phyloP scores from a whole-genome alignment of 305 asterid species.

The Solanum hybrid region DNA sequence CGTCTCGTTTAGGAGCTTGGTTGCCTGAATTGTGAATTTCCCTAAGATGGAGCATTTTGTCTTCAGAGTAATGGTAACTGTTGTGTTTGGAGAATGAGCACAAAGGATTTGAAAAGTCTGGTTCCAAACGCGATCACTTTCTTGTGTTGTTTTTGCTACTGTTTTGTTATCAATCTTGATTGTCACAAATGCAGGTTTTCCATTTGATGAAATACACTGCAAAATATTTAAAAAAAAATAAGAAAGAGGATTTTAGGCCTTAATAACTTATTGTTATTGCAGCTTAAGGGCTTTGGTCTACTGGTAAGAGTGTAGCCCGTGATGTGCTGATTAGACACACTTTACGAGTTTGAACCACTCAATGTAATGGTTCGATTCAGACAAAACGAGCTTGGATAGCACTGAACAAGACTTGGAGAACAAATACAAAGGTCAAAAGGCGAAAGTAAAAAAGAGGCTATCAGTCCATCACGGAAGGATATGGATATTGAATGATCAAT shows the following conservation, averaged over 20 bases:
- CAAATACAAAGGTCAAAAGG: background rate
- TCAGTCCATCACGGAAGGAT: background rate
- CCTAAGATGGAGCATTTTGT: conserved; percentile 48
- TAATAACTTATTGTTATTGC: background rate
- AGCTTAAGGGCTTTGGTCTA: background rate
- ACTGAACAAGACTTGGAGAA: background rate
- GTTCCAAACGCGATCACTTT: conserved; percentile 57
- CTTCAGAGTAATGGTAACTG: conserved; percentile 53
- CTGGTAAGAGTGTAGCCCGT: background rate
- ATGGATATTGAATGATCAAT: background rate
- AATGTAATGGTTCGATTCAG: background rate
- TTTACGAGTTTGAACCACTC: background rate
- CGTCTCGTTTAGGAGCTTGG: conserved; percentile 36
- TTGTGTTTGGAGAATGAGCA: conserved; percentile 58
- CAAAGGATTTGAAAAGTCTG: conserved; percentile 77
- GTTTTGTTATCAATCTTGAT: conserved; percentile 55
- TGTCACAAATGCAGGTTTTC: conserved; percentile 56
- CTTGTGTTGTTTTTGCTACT: conserved; percentile 56
- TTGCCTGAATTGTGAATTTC: conserved; percentile 37
- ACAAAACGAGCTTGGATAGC: background rate
- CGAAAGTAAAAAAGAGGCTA: background rate
- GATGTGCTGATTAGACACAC: background rate
- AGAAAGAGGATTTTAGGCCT: background rate
- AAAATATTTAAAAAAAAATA: background rate
- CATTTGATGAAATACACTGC: conserved; percentile 50